Percentiles rank a stretch among this genome's conserved stretches.
phyloP scores from a whole-genome alignment of 2,329 filamentous ascomycete genomes.

The Botryotinia convoluta region DNA sequence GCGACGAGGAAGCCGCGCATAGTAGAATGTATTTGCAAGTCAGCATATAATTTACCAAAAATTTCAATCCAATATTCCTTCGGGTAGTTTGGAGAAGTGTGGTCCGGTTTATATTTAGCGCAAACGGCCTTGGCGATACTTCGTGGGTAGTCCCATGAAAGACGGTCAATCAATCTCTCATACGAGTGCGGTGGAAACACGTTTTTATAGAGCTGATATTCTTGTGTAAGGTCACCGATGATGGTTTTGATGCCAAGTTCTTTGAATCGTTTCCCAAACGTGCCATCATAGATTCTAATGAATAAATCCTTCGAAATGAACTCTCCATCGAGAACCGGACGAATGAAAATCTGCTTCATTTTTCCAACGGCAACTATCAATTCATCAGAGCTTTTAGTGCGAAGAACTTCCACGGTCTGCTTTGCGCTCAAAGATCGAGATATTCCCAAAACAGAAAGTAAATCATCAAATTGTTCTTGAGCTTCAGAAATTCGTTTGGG shows the following conservation, averaged over 20 bases:
- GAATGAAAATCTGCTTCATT: constrained; percentile 26
- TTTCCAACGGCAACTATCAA: constrained; percentile 19
- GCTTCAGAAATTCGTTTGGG: constrained; percentile 39
- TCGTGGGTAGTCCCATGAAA: constrained; percentile 28
- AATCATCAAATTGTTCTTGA: constrained; percentile 26
- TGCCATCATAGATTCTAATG: constrained; percentile 21
- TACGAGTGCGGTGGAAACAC: constrained; percentile 25
- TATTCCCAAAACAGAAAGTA: constrained; percentile 21
- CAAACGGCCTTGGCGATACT: constrained; percentile 18
- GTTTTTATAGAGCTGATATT: constrained; percentile 24
- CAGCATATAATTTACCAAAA: constrained; percentile 26
- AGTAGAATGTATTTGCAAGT: constrained; percentile 28
- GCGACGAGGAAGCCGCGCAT: constrained; percentile 24
- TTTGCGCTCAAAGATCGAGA: constrained; percentile 6
- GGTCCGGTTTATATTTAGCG: constrained; percentile 11
- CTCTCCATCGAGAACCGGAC: constrained; percentile 23
- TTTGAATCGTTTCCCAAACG: constrained; percentile 22
- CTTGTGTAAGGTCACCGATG: constrained; percentile 28
- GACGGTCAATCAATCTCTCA: constrained; percentile 21
- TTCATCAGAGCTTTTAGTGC: constrained; percentile 19
- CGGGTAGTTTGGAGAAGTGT: background rate
- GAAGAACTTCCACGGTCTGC: constrained; percentile 19
- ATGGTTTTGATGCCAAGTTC: constrained; percentile 25
- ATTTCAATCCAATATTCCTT: constrained; percentile 22
- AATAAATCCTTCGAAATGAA: constrained; percentile 26